Evolutionary conservation across 768 basidiomycete genomes (phyloP).

Genomic region (Suillus hirtellus): DNA sequence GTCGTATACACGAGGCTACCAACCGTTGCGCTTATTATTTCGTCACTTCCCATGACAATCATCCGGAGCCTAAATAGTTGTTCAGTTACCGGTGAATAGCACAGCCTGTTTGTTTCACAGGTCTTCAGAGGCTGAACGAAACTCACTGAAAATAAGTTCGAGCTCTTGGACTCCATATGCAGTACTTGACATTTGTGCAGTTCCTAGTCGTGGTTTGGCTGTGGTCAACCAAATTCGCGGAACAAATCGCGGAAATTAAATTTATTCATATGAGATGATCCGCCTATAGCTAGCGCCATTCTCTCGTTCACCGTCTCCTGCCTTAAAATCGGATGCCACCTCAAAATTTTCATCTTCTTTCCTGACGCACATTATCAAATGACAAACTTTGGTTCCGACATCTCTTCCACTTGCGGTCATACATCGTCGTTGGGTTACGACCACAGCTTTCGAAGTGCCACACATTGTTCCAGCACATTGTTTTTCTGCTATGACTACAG

Average conservation of each 20-base stretch:
- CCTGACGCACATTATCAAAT: neutral
- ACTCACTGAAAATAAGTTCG: neutral
- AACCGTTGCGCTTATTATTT: neutral
- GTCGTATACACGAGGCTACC: constrained; percentile 36
- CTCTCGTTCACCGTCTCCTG: neutral
- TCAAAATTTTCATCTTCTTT: neutral
- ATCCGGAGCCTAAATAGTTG: neutral
- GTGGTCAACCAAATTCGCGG: neutral
- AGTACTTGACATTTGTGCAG: neutral
- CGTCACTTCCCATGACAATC: constrained; percentile 8
- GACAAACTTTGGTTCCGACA: neutral
- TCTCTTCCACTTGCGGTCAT: neutral
- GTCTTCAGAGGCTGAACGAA: neutral
- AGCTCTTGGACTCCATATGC: neutral
- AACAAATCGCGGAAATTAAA: constrained; percentile 6
- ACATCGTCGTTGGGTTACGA: neutral
- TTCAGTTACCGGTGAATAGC: neutral
- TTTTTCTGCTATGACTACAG: neutral
- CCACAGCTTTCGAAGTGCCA: neutral
- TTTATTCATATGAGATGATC: neutral
- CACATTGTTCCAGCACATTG: neutral
- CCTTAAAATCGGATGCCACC: neutral
- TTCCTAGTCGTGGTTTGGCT: neutral
- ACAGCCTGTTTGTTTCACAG: neutral
- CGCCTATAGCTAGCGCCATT: neutral